phyloP scores from a whole-genome alignment of 192 early-diverging fungal genomes.

The Borealophlyctis nickersoniae region DNA sequence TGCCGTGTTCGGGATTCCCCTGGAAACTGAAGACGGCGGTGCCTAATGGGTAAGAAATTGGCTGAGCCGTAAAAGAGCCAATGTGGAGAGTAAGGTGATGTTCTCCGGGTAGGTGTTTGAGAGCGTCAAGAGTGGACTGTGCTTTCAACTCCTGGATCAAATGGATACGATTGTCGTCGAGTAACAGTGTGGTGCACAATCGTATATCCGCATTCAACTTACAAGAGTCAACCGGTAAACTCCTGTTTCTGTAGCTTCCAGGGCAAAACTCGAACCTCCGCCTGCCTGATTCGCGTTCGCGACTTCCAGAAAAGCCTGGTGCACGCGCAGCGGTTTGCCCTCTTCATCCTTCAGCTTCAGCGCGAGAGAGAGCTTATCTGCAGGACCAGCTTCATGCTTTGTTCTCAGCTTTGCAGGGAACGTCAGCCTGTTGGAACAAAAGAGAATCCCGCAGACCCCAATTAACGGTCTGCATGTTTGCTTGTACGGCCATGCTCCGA shows the following conservation, averaged over 20 bases:
- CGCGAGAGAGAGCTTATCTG: constrained; percentile 8
- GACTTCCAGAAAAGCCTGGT: constrained; percentile 17
- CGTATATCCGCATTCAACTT: constrained; percentile 5
- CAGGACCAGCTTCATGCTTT: not conserved
- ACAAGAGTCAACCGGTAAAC: constrained; percentile 20
- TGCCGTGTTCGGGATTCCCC: not conserved
- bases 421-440: not conserved
- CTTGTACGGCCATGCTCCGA: no score
- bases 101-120: constrained; percentile 14
- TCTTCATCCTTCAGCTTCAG: constrained; percentile 1
- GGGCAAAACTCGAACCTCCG: constrained; percentile 8
- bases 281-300: constrained; percentile 1
- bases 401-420: not conserved
- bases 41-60: constrained; percentile 13
- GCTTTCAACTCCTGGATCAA: constrained; percentile 22
- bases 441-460: no score
- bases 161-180: not conserved
- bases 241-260: constrained; percentile 11
- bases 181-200: not conserved
- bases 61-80: not conserved
- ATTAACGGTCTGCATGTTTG: no score
- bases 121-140: not conserved
- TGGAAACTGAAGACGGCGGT: constrained; percentile 15
- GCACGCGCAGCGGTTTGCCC: constrained; percentile 6
- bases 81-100: constrained; percentile 19